Evolutionary conservation across 495 filamentous ascomycete species (phyloP).

Genomic region (Hamigera avellanea): DNA sequence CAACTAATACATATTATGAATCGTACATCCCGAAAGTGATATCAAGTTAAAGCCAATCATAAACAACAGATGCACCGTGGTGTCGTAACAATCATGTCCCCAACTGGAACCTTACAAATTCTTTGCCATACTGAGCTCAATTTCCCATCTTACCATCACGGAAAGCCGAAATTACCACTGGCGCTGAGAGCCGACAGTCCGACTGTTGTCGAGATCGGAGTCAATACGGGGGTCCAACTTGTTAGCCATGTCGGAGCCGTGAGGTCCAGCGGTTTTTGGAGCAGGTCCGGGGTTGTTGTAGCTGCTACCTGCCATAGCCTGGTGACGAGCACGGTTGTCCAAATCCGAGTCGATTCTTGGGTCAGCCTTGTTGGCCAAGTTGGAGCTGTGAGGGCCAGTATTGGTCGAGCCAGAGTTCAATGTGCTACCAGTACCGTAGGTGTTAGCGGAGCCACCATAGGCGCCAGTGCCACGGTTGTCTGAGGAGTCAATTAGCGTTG

Average conservation of each 20-base stretch:
- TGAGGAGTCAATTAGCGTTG: neutral
- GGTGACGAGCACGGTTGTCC: slow-evolving; percentile 20
- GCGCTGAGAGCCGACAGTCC: slow-evolving; percentile 2
- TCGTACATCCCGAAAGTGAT: too few species aligned
- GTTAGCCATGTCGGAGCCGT: slow-evolving; percentile 24
- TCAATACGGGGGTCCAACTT: slow-evolving; percentile 35
- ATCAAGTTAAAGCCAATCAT: too few species aligned
- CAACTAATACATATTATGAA: too few species aligned
- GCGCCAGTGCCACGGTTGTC: neutral
- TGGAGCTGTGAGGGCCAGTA: slow-evolving; percentile 23
- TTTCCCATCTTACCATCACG: too few species aligned
- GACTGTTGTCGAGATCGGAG: slow-evolving; percentile 6
- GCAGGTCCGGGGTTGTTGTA: slow-evolving; percentile 16
- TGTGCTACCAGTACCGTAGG: neutral
- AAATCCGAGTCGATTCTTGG: slow-evolving; percentile 37
- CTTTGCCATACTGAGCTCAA: too few species aligned
- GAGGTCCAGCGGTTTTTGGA: slow-evolving; percentile 15
- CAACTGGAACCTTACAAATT: too few species aligned
- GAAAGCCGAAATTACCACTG: neutral
- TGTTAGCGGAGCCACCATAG: neutral
- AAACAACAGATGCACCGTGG: too few species aligned
- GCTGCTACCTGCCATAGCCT: slow-evolving; percentile 20
- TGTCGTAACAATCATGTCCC: too few species aligned
- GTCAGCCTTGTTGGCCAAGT: slow-evolving; percentile 32
- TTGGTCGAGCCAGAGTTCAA: neutral